Base-by-base conservation (phyloP, 176 grass and related monocot genomes). In the Raddia distichophylla region DNA sequence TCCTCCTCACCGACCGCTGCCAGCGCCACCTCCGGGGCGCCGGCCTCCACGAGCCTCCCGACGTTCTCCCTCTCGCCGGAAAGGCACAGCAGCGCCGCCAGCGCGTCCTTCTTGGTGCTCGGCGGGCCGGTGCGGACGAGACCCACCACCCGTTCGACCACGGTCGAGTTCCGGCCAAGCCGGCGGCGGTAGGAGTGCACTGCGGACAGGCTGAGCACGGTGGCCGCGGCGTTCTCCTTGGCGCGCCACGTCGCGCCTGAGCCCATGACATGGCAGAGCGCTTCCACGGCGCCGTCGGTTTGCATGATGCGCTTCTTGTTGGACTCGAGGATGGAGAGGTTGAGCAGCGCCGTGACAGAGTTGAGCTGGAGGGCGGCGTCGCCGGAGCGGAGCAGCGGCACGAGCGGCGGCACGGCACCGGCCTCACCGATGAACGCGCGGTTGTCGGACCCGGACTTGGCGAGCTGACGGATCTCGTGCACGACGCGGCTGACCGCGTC, bases 271-370 rank as follows among this genome's bases (percentile, higher is more conserved):
- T 88, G 42, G 77, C 92, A 84, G 53, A 99, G 73, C 13, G 86
- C 91, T 11, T 85, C 82, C 17, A 87, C 62, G 14, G 82, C 89
- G 77, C 96, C 96, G 14, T 99, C 93, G 0, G 87, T 66, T 78
- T 95, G 96, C 96, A 99, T 99, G 79, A 95, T 88, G 20, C 86
- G 89, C 79, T 85, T 86, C 87, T 95, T 95, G 89, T 99, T 99
- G 57, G 93, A 88, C 10, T 95, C 93, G 0, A 95, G 84, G 54
- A 95, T 91, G 61, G 96, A 99, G 4, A 99, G 91, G 80, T 99
- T 99, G 60, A 99, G 90, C 75, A 99, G 27, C 56, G 96, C 96
- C 10, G 96, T 99, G 5, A 95, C 89, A 13, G 96, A 82, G 82
- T 93, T 76, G 61, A 99, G 82, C 86, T 95, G 96, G 19, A 95